Base-by-base conservation (phyloP, 345 rosid species). In the Acer yangbiense region DNA sequence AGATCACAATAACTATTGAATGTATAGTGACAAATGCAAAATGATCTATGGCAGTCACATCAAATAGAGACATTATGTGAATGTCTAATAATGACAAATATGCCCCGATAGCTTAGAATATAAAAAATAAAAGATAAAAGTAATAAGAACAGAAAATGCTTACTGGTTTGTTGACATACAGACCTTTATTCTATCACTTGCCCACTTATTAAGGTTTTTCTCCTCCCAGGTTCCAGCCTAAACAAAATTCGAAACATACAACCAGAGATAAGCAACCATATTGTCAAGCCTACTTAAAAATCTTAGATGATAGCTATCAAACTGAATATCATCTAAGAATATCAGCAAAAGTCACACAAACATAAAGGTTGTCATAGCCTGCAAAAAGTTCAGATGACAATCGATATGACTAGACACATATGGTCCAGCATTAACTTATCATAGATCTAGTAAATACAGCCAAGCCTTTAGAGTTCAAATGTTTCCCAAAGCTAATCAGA, bases 171-270 rank as follows among this genome's bases (percentile, higher is more conserved):
- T 43, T 67, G 39, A 72, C 35, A 17, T 43, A 78, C 77, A 68
- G 62, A 91, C 98, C 98, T 90, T 90, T 64, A 95, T 85, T 83
- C 98, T 88, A 0, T 90, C 86, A 46, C 77, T 83, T 35, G 99
- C 97, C 99, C 98, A 93, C 66, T 85, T 86, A n/a, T 90, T 93
- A 71, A 95, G 92, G 81, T 73, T 90, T 72, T 93, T 95, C 81
- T 95, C 98, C 84, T 95, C 99, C 99, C 99, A 95, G 68, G 99
- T 95, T 48, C 98, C 99, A 35, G 98, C 99, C 99, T 95, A 71
- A 9, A 65, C 3, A 25, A 39, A 43, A 76, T 23, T 63, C 21
- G 65, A 60, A 60, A 21, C 62, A 79, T 35, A 7, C 23, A 72
- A 2, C 9, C 10, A 54, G 8, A 68, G 17, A 69, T 25, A 17